Base-by-base conservation (phyloP, 257 asterid species). In the Forsythia suspensa region DNA sequence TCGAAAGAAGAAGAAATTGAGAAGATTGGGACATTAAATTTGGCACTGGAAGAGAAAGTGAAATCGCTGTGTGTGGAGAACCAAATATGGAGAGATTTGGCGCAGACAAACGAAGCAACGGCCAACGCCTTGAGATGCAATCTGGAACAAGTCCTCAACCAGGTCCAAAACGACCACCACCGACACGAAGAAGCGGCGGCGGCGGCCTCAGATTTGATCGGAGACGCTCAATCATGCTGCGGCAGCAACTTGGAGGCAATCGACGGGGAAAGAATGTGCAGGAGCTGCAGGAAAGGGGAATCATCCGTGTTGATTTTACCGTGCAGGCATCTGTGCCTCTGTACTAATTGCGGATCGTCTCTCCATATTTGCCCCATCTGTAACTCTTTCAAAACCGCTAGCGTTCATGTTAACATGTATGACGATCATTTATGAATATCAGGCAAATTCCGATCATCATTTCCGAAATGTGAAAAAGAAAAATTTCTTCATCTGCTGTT, bases 251-350 rank as follows among this genome's bases (percentile, higher is more conserved):
- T 34, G 36, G 65, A 21, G 15, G 61, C 6, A 38, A 69, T 24
- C 34, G 67, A 10, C 72, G 36, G 78, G 71, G n/a, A 72, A 29
- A 80, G 81, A 76, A 6, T 57, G 57, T 88, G 91, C 84, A 76
- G 84, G 70, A 80, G 70, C 34, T 88, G 91, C 29, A 83, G 89
- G 48, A 73, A 81, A 55, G 82, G 77, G 18, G 91, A 87, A 61
- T 76, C 91, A 1, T 76, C 79, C 57, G 89, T 87, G 48, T 76
- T 87, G 75, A 66, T 87, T 21, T 72, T 87, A 73, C 91, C 91
- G 12, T 87, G 91, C 79, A 79, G 91, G 76, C 91, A 87, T 73
- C 82, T 85, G 18, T 81, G 91, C 44, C 69, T 85, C 9, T 87
- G 91, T 59, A 48, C 75, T 4, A 73, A 41, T 41, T 87, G 91